phyloP scores from a whole-genome alignment of 441 rosid genomes.

The Arabidopsis lyrata region DNA sequence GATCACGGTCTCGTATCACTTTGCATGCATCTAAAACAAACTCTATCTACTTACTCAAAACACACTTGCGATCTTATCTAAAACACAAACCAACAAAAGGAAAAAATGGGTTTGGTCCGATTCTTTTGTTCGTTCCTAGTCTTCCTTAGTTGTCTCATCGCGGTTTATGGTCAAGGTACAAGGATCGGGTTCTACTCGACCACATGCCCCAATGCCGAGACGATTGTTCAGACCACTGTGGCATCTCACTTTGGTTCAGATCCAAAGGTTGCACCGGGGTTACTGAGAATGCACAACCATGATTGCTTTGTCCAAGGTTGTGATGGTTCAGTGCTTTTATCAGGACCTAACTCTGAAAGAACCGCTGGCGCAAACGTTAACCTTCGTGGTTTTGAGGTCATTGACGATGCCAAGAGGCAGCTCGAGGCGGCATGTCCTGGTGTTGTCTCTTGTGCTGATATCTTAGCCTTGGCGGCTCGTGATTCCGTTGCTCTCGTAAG shows the following conservation, averaged over 20 bases:
- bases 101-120: constrained; percentile 21
- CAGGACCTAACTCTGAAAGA: constrained; percentile 58
- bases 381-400: constrained; percentile 58
- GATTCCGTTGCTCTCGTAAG: constrained; percentile 63
- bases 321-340: constrained; percentile 66
- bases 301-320: constrained; percentile 78
- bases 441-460: constrained; percentile 78
- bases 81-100: not conserved
- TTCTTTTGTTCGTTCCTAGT: not conserved
- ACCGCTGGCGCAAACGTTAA: constrained; percentile 54
- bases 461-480: constrained; percentile 68
- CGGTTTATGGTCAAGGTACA: constrained; percentile 41
- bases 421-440: constrained; percentile 66
- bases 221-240: constrained; percentile 54
- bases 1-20: constrained; percentile 21
- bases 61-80: constrained; percentile 16
- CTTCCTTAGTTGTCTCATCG: constrained; percentile 10
- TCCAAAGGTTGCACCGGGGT: constrained; percentile 56
- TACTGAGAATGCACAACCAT: constrained; percentile 70
- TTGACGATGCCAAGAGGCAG: constrained; percentile 42
- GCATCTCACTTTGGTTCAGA: constrained; percentile 52
- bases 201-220: constrained; percentile 62
- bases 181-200: constrained; percentile 61
- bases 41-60: constrained; percentile 3
- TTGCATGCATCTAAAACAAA: constrained; percentile 35